A percentile compares a stretch with the other conserved stretches of the same genome.
phyloP scores from a whole-genome alignment of 2,329 filamentous ascomycete genomes.

The Clonostachys sp. region DNA sequence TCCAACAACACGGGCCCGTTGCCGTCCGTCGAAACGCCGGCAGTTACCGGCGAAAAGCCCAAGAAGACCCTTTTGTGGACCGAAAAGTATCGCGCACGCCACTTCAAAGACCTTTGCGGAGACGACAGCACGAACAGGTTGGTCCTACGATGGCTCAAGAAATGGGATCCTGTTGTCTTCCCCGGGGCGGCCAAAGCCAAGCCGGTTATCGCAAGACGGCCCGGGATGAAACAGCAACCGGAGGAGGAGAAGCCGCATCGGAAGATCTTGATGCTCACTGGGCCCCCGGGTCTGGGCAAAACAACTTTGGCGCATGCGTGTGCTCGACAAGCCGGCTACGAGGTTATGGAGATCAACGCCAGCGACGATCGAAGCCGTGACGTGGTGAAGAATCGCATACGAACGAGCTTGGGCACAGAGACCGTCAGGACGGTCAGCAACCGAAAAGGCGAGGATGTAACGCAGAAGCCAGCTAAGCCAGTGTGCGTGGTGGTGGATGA shows the following conservation, averaged over 20 bases:
- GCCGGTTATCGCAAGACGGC: conserved; percentile 32
- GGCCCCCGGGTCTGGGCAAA: conserved; percentile 90
- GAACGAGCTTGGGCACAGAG: conserved; percentile 89
- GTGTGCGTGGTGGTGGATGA: conserved; percentile 95
- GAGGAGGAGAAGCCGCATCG: conserved; percentile 73
- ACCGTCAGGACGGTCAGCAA: conserved; percentile 77
- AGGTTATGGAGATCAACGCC: conserved; percentile 95
- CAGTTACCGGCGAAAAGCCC: conserved; percentile 24
- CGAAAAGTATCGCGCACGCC: conserved; percentile 91
- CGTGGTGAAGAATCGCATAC: conserved; percentile 86
- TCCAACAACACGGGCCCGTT: conserved; percentile 20
- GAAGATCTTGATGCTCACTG: conserved; percentile 86
- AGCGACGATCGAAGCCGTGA: conserved; percentile 89
- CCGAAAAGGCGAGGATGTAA: conserved; percentile 44
- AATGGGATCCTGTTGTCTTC: conserved; percentile 91
- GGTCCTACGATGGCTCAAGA: conserved; percentile 89
- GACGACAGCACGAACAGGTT: conserved; percentile 90
- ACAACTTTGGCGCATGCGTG: conserved; percentile 96
- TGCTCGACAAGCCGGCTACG: conserved; percentile 90
- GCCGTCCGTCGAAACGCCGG: conserved; percentile 32
- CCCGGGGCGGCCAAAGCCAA: conserved; percentile 66
- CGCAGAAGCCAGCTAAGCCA: conserved; percentile 73
- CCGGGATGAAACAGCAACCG: conserved; percentile 28
- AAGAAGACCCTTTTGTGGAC: conserved; percentile 75
- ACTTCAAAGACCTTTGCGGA: conserved; percentile 89